These are phyloP conservation scores for Candida smagusa DNA, from an alignment of 1,139 yeast genomes.

Conservation along the genomic window DNA sequence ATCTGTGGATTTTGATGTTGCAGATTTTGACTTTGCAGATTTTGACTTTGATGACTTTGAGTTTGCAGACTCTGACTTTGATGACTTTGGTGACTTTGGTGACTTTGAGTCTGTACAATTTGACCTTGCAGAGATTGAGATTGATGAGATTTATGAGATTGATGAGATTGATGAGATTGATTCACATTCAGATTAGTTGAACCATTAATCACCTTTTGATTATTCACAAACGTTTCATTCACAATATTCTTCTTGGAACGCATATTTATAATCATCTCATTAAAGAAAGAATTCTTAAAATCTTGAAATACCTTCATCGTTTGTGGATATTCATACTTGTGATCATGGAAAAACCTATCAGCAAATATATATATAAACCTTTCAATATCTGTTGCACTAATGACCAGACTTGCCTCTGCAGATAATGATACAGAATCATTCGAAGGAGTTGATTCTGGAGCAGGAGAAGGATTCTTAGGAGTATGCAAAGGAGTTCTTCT, in stretches of 20 bases:
- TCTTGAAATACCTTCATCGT: slow-evolving; percentile 49
- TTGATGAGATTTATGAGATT: neutral
- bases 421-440: neutral
- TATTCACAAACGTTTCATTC: neutral
- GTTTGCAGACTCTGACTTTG: neutral
- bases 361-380: slow-evolving; percentile 48
- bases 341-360: slow-evolving; percentile 45
- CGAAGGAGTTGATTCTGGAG: slow-evolving; percentile 7
- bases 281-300: slow-evolving; percentile 48
- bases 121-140: neutral
- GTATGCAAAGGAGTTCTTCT: slow-evolving; percentile 5
- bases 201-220: neutral
- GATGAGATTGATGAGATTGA: neutral
- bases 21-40: neutral
- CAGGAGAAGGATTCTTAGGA: neutral
- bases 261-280: slow-evolving; percentile 42
- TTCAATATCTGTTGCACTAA: slow-evolving; percentile 45
- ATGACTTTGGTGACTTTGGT: neutral
- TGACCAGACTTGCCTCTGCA: slow-evolving; percentile 13
- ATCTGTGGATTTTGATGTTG: slow-evolving; percentile 4
- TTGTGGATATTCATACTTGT: slow-evolving; percentile 46
- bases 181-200: neutral
- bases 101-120: neutral
- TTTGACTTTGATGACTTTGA: neutral
- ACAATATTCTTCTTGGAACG: slow-evolving; percentile 23